Percentiles rank a stretch among this genome's conserved stretches.
Evolutionary conservation across 805 yeast species (phyloP).

Genomic region (Nadsonia fulvescens): DNA sequence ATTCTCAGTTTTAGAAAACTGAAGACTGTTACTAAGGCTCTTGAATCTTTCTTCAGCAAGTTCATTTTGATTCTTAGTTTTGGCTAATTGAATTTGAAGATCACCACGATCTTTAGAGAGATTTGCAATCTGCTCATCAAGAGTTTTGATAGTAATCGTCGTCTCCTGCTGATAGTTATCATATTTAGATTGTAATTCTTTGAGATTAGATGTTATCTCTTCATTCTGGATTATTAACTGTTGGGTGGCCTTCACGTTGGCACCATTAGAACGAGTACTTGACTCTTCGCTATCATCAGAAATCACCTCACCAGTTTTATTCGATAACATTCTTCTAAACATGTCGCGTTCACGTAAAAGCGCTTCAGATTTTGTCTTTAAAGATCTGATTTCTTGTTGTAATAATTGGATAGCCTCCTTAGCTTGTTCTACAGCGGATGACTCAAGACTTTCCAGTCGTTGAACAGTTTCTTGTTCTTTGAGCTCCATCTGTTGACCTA

Average conservation of each 20-base stretch:
- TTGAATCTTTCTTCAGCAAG: constrained; percentile 35
- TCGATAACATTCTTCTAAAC: constrained; percentile 23
- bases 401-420: constrained; percentile 16
- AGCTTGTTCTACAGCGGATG: constrained; percentile 20
- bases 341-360: constrained; percentile 53
- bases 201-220: constrained; percentile 13
- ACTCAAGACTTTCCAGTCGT: constrained; percentile 13
- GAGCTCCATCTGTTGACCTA: constrained; percentile 54
- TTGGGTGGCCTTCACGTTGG: constrained; percentile 4
- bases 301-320: constrained; percentile 4
- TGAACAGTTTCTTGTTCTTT: constrained; percentile 26
- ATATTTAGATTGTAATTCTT: constrained; percentile 17
- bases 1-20: constrained; percentile 27
- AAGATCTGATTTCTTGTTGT: constrained; percentile 22
- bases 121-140: constrained; percentile 28
- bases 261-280: constrained; percentile 1
- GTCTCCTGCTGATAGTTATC: constrained; percentile 26
- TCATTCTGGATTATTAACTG: constrained; percentile 9
- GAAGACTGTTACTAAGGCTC: constrained; percentile 23
- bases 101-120: constrained; percentile 28
- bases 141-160: constrained; percentile 25
- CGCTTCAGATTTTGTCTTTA: constrained; percentile 34
- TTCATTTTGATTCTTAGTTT: constrained; percentile 34
- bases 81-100: constrained; percentile 31
- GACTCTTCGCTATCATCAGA: constrained; percentile 3